phyloP scores from a whole-genome alignment of 352 stramenopile genomes.

The Thraustochytrium sp. region DNA sequence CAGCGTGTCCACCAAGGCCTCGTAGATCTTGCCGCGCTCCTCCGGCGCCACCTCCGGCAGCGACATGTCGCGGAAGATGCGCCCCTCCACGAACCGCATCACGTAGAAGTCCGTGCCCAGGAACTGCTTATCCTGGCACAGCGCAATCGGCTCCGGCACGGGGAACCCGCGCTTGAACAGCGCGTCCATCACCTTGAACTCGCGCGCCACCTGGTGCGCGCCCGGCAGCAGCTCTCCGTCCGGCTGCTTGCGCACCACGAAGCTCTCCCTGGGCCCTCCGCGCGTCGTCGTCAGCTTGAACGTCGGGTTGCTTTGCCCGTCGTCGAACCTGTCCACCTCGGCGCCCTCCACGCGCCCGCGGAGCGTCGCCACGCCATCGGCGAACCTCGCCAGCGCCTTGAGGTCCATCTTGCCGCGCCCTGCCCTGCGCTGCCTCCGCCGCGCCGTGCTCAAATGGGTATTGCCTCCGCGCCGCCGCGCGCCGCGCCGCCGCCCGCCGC shows the following conservation, averaged over 20 bases:
- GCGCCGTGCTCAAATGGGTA: no score
- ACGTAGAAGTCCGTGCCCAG: conserved; percentile 74
- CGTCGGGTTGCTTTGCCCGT: conserved; percentile 55
- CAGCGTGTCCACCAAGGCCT: conserved; percentile 59
- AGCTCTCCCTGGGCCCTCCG: neutral
- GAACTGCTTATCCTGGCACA: conserved; percentile 61
- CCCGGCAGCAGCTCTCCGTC: conserved; percentile 51
- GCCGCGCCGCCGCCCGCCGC: no score
- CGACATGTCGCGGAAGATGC: conserved; percentile 67
- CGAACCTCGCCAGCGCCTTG: neutral
- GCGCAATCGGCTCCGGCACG: conserved; percentile 58
- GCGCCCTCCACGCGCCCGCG: neutral
- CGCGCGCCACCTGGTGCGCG: conserved; percentile 54
- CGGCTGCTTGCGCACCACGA: conserved; percentile 57
- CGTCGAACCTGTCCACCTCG: conserved; percentile 31
- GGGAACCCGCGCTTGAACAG: conserved; percentile 55
- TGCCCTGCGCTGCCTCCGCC: no score
- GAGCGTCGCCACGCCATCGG: neutral
- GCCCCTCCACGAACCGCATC: conserved; percentile 68
- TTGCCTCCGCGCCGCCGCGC: no score
- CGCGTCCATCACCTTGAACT: conserved; percentile 52
- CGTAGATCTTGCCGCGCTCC: conserved; percentile 57
- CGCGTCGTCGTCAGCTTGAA: conserved; percentile 48
- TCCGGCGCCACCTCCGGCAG: conserved; percentile 54
- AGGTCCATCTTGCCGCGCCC: conserved; percentile 3